Evolutionary conservation across 768 basidiomycete species (phyloP).

Genomic region (Russula lepida): DNA sequence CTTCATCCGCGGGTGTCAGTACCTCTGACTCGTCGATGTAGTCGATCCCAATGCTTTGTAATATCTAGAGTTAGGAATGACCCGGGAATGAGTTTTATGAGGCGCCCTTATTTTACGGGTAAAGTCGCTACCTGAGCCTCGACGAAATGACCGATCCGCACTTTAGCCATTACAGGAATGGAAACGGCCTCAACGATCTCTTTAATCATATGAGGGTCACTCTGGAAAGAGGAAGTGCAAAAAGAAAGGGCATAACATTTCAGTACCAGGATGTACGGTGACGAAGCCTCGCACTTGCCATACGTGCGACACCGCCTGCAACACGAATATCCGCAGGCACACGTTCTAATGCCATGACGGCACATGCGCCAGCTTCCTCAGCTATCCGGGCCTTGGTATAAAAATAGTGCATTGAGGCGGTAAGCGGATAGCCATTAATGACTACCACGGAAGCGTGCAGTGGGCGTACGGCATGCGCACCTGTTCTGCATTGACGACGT

Average conservation of each 20-base stretch:
- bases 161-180: constrained; percentile 95
- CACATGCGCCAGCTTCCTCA: constrained; percentile 94
- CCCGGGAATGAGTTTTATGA: not conserved
- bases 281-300: constrained; percentile 47
- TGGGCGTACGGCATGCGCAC: constrained; percentile 24
- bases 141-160: constrained; percentile 94
- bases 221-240: constrained; percentile 35
- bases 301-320: constrained; percentile 90
- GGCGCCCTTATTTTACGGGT: not conserved
- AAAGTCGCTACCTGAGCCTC: constrained; percentile 68
- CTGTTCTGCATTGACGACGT: constrained; percentile 78
- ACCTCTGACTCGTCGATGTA: constrained; percentile 96
- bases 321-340: constrained; percentile 93
- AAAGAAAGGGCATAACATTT: not conserved
- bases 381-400: constrained; percentile 76
- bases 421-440: constrained; percentile 23
- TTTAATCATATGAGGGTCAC: constrained; percentile 95
- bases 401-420: not conserved
- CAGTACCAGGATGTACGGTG: not conserved
- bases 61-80: constrained; percentile 46
- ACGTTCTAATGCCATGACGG: constrained; percentile 94
- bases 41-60: constrained; percentile 91
- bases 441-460: not conserved
- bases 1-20: constrained; percentile 91
- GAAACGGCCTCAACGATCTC: constrained; percentile 91